These are phyloP conservation scores for Ustilago hordei DNA, from an alignment of 1,284 basidiomycete genomes.

Conservation along the genomic window DNA sequence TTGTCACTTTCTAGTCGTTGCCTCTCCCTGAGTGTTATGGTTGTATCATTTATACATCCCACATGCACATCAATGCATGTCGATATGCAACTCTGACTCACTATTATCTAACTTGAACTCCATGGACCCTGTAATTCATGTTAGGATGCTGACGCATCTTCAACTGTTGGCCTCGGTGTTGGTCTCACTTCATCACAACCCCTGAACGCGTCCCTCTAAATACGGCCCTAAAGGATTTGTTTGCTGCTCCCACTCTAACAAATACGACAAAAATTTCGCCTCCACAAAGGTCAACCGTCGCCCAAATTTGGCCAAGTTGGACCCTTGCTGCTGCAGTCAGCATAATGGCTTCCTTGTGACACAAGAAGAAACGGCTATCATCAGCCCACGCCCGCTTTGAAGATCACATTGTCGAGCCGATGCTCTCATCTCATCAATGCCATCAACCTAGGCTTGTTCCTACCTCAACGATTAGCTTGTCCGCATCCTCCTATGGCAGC, in stretches of 20 bases:
- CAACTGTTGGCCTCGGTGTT: slow-evolving; percentile 15
- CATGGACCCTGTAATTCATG: too few species aligned
- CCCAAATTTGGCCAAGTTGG: not conserved
- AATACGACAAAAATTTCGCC: too few species aligned
- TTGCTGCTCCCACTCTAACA: too few species aligned
- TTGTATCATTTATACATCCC: too few species aligned
- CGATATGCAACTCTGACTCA: too few species aligned
- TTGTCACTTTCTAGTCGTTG: too few species aligned
- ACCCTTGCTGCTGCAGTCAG: slow-evolving; percentile 1
- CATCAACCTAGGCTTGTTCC: not conserved
- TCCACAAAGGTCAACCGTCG: too few species aligned
- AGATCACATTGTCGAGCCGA: not conserved
- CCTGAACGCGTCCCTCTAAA: slow-evolving; percentile 15
- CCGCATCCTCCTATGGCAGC: not conserved
- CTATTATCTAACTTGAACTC: too few species aligned
- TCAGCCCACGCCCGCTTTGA: not conserved
- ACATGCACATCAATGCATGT: too few species aligned
- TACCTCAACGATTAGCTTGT: not conserved
- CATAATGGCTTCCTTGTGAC: not conserved
- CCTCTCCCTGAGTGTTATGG: too few species aligned
- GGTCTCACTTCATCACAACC: slow-evolving; percentile 24
- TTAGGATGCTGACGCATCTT: too few species aligned
- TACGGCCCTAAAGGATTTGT: too few species aligned
- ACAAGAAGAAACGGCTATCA: slow-evolving; percentile 3
- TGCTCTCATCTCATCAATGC: not conserved